These are phyloP conservation scores for Stentor coeruleus DNA, from an alignment of 73 alveolate species.

Conservation along the genomic window DNA sequence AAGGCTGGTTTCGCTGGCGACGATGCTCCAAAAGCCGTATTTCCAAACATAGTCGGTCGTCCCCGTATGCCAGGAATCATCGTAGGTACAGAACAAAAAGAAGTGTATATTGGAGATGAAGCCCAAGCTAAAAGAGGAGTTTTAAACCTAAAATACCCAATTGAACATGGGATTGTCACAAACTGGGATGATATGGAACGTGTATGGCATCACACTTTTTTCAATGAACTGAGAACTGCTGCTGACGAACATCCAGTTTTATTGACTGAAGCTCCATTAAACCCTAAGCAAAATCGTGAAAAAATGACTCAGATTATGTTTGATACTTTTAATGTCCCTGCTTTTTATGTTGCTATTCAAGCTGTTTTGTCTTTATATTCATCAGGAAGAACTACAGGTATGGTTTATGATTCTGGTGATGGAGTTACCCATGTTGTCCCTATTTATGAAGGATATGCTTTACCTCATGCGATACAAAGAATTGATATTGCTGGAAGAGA, in stretches of 20 bases:
- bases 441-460: constrained; percentile 79
- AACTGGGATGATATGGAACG: constrained; percentile 86
- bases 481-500: constrained; percentile 84
- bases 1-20: constrained; percentile 97
- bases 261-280: constrained; percentile 80
- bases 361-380: constrained; percentile 54
- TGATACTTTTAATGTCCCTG: constrained; percentile 69
- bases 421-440: constrained; percentile 91
- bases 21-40: constrained; percentile 93
- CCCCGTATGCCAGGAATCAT: constrained; percentile 96
- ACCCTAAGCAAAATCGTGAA: constrained; percentile 77
- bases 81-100: constrained; percentile 96
- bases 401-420: constrained; percentile 67
- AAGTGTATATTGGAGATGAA: constrained; percentile 95
- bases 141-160: constrained; percentile 83
- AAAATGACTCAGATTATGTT: constrained; percentile 79
- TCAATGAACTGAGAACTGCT: constrained; percentile 54
- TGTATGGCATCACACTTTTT: constrained; percentile 85
- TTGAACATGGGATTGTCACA: constrained; percentile 83
- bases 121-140: constrained; percentile 96
- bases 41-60: constrained; percentile 97
- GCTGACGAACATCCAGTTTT: constrained; percentile 76
- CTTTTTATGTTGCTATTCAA: constrained; percentile 85
- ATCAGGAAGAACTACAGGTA: constrained; percentile 66
- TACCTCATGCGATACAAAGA: constrained; percentile 74